Conservation (phyloP, 495 filamentous ascomycete species). For the Aspergillus taichungensis region DNA sequence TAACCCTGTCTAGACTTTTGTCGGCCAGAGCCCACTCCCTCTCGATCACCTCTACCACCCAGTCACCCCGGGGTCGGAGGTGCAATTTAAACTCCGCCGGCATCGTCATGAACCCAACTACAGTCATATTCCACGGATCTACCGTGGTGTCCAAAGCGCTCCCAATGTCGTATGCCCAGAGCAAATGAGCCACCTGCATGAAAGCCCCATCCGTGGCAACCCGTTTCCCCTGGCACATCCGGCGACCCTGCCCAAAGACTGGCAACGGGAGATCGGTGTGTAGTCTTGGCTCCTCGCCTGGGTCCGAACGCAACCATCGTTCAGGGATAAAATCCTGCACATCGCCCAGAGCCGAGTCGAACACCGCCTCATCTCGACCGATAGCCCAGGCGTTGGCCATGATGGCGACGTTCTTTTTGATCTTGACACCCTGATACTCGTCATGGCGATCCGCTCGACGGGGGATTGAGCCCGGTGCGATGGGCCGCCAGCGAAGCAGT, state of each 20-base stretch:
- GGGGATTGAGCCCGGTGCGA: conserved; percentile 31
- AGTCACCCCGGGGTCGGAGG: conserved; percentile 15
- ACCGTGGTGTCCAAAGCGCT: conserved; percentile 10
- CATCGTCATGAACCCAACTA: conserved; percentile 22
- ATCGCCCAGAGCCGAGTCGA: conserved; percentile 15
- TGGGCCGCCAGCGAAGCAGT: conserved; percentile 29
- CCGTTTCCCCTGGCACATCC: conserved; percentile 23
- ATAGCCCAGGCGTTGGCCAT: conserved; percentile 47
- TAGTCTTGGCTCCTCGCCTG: conserved; percentile 3
- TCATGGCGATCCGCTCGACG: conserved; percentile 44
- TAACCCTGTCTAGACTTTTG: conserved; percentile 7
- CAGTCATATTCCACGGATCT: conserved; percentile 24
- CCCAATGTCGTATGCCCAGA: conserved; percentile 26
- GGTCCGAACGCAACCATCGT: conserved; percentile 13
- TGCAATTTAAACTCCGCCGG: conserved; percentile 13
- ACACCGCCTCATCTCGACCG: conserved; percentile 15
- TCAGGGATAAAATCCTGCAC: conserved; percentile 17
- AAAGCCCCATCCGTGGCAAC: conserved; percentile 20
- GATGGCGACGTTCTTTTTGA: conserved; percentile 42
- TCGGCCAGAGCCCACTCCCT: conserved; percentile 10
- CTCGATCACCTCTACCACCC: conserved; percentile 10
- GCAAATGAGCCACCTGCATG: conserved; percentile 19
- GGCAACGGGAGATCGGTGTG: conserved; percentile 20
- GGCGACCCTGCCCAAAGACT: conserved; percentile 22
- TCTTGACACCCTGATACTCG: conserved; percentile 40